Evolutionary conservation across 208 protist species (phyloP).

Genomic region (Trypanosoma platydactyli): DNA sequence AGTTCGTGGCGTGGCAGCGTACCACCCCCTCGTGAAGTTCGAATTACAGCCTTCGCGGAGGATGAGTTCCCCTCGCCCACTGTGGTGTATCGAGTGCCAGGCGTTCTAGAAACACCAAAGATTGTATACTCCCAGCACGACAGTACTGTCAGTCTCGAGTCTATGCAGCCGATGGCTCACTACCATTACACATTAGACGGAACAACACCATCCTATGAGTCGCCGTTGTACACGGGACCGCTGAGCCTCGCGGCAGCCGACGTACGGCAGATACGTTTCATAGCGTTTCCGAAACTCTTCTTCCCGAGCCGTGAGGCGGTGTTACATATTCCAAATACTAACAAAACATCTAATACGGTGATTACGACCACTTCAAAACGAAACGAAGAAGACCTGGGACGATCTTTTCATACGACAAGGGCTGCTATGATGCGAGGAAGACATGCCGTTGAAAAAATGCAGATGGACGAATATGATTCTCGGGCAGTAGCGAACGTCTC

Average conservation of each 20-base stretch:
- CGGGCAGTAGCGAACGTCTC: not conserved
- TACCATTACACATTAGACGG: constrained; percentile 58
- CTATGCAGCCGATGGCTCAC: constrained; percentile 25
- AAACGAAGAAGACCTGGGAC: not conserved
- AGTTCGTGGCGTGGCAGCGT: constrained; percentile 13
- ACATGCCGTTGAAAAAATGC: not conserved
- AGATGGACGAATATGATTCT: too few species aligned
- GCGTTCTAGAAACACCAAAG: constrained; percentile 32
- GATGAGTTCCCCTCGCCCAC: constrained; percentile 21
- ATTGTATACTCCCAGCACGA: constrained; percentile 26
- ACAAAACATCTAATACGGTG: not conserved
- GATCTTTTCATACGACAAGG: constrained; percentile 18
- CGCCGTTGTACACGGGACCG: constrained; percentile 23
- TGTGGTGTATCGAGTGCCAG: constrained; percentile 28
- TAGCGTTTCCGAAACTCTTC: constrained; percentile 33
- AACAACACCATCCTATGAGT: constrained; percentile 25
- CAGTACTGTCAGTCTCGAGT: constrained; percentile 25
- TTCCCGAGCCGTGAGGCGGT: constrained; percentile 41
- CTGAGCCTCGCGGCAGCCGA: constrained; percentile 12
- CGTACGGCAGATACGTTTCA: constrained; percentile 27
- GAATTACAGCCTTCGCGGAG: constrained; percentile 20
- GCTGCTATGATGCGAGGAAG: constrained; percentile 14
- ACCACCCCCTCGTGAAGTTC: constrained; percentile 23
- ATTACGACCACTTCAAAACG: not conserved
- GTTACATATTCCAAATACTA: constrained; percentile 15